Percentiles rank a stretch among this genome's conserved stretches.
These are phyloP conservation scores for Danielia reshetovae DNA, from an alignment of 805 yeast species.

Conservation along the genomic window DNA sequence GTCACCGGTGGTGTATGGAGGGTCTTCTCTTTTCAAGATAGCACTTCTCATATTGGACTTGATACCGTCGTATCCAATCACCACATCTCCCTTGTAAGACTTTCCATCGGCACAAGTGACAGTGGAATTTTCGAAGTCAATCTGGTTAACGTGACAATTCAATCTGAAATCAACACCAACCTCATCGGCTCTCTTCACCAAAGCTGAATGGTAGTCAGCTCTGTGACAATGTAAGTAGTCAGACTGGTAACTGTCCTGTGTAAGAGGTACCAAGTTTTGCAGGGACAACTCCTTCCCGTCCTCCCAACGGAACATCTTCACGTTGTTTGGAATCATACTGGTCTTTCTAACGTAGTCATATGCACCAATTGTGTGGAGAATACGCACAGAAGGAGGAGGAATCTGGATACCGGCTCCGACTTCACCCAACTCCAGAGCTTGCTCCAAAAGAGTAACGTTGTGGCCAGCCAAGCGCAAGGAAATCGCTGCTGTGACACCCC, in stretches of 20 bases:
- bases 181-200: constrained; percentile 19
- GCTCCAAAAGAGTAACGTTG: constrained; percentile 6
- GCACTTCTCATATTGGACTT: constrained; percentile 18
- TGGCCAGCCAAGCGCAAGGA: constrained; percentile 5
- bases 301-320: constrained; percentile 13
- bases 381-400: constrained; percentile 24
- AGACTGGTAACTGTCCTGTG: constrained; percentile 13
- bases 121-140: constrained; percentile 16
- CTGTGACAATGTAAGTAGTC: constrained; percentile 24
- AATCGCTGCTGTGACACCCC: constrained; percentile 8
- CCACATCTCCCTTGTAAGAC: constrained; percentile 18
- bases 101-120: constrained; percentile 17
- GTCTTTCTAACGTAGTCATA: constrained; percentile 9
- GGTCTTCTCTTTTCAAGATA: constrained; percentile 19
- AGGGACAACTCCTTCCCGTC: constrained; percentile 17
- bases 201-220: constrained; percentile 23
- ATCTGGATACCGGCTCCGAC: constrained; percentile 24
- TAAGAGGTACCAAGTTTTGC: constrained; percentile 17
- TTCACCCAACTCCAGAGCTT: constrained; percentile 5
- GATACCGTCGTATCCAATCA: constrained; percentile 25
- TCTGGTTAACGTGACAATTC: constrained; percentile 11
- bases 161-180: constrained; percentile 16
- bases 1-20: constrained; percentile 10
- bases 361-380: constrained; percentile 19
- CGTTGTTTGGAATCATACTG: constrained; percentile 15